Conservation (phyloP, 768 basidiomycete genomes). For the Lyophyllum semitale region DNA sequence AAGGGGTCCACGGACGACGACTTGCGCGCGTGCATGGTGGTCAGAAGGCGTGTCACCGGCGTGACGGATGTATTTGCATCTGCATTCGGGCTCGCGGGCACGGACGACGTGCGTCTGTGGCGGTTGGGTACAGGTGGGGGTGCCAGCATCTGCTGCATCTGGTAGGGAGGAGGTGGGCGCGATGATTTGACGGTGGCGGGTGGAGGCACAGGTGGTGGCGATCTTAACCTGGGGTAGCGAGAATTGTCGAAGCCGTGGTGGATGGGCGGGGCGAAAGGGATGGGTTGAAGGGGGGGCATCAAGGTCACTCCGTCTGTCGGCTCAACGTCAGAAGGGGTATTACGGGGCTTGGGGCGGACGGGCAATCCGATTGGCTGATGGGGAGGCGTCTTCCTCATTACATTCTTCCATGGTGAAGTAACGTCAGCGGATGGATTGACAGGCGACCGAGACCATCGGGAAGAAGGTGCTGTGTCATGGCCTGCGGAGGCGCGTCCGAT, state of each 20-base stretch:
- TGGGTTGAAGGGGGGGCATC: slow-evolving; percentile 12
- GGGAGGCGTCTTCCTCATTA: slow-evolving; percentile 27
- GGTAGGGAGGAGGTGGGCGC: slow-evolving; percentile 5
- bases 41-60: slow-evolving; percentile 47
- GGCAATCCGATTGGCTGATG: slow-evolving; percentile 26
- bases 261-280: slow-evolving; percentile 27
- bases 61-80: slow-evolving; percentile 21
- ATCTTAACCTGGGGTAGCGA: slow-evolving; percentile 10
- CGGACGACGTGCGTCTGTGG: slow-evolving; percentile 26
- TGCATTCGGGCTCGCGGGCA: slow-evolving; percentile 20
- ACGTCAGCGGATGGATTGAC: slow-evolving; percentile 19
- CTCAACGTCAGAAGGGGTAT: slow-evolving; percentile 36
- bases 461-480: slow-evolving; percentile 17
- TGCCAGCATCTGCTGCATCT: neutral
- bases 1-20: slow-evolving; percentile 58
- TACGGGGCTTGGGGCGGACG: slow-evolving; percentile 28
- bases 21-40: slow-evolving; percentile 42
- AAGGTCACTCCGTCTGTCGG: slow-evolving; percentile 24
- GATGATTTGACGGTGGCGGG: neutral
- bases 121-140: slow-evolving; percentile 2
- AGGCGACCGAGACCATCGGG: slow-evolving; percentile 42
- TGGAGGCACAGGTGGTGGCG: neutral
- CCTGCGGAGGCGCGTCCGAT: slow-evolving; percentile 41
- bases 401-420: slow-evolving; percentile 32
- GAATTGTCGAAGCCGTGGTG: slow-evolving; percentile 33